Conservation (phyloP, 2,329 filamentous ascomycete species). For the Ophiostoma ulmi region DNA sequence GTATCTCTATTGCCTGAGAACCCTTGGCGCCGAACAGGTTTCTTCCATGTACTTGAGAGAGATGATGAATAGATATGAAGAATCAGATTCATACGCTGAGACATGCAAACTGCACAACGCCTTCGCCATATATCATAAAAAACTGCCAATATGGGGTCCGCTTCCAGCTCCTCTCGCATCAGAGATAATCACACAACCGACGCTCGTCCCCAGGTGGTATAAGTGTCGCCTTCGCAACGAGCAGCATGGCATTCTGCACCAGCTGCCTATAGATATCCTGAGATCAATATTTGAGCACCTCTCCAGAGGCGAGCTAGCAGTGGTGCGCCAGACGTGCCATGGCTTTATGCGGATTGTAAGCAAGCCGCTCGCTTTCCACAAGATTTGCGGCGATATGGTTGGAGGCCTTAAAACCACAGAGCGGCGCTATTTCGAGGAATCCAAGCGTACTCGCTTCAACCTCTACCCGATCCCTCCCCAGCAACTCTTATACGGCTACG, state of each 20-base stretch:
- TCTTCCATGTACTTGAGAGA: no score
- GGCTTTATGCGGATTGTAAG: not conserved
- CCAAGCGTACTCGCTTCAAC: not conserved
- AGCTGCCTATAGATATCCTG: not conserved
- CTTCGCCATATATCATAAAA: not conserved
- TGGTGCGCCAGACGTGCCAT: not conserved
- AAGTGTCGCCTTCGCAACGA: not conserved
- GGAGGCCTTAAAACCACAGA: not conserved
- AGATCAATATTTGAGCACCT: not conserved
- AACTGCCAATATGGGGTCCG: not conserved
- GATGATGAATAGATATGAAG: no score
- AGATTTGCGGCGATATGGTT: not conserved
- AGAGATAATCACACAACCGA: not conserved
- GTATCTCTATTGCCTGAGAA: no score
- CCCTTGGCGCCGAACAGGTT: no score
- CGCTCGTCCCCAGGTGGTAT: not conserved
- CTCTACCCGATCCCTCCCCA: not conserved
- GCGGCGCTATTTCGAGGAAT: not conserved
- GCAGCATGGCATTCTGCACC: not conserved
- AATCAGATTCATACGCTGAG: no score
- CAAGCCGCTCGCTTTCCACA: not conserved
- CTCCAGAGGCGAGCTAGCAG: not conserved
- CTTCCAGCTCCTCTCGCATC: not conserved
- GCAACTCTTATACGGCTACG: not conserved
- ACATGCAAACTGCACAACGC: no score